phyloP scores from a whole-genome alignment of 768 basidiomycete genomes.

The Thelephora aurantiotincta region DNA sequence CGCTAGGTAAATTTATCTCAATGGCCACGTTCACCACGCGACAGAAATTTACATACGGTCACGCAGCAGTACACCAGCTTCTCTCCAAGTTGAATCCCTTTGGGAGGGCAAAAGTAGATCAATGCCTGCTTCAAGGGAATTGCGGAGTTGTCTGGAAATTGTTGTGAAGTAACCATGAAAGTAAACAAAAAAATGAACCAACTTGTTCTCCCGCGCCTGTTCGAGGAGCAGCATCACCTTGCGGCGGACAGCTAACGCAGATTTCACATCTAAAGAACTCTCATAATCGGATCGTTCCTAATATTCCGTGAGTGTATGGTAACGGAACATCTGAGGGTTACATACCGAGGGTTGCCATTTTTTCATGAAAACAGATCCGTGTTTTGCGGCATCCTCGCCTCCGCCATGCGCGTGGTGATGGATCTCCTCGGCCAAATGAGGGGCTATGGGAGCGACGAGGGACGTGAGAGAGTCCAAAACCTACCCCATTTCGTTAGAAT shows the following conservation, averaged over 20 bases:
- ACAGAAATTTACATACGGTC: constrained; percentile 25
- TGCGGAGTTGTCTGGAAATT: constrained; percentile 44
- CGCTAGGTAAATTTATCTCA: constrained; percentile 24
- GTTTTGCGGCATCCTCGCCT: constrained; percentile 6
- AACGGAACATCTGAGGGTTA: neutral
- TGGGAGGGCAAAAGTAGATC: constrained; percentile 36
- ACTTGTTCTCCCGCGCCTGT: constrained; percentile 67
- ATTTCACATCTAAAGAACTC: neutral
- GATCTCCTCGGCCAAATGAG: constrained; percentile 86
- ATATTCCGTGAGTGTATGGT: too few relatives aligned
- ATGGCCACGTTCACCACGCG: neutral
- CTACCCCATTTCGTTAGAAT: constrained; percentile 20
- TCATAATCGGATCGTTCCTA: too few relatives aligned
- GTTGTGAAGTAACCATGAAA: neutral
- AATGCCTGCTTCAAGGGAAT: constrained; percentile 66
- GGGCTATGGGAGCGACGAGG: constrained; percentile 74
- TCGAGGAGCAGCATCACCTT: constrained; percentile 59
- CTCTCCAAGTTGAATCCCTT: too few relatives aligned
- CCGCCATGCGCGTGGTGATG: constrained; percentile 23
- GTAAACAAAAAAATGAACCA: constrained; percentile 10
- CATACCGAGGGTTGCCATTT: constrained; percentile 62
- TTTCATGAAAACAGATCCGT: constrained; percentile 52
- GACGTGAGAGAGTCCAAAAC: constrained; percentile 50
- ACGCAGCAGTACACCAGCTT: constrained; percentile 13
- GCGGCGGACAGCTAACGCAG: constrained; percentile 27